phyloP scores from a whole-genome alignment of 2,329 filamentous ascomycete genomes.

The Beauveria australis region DNA sequence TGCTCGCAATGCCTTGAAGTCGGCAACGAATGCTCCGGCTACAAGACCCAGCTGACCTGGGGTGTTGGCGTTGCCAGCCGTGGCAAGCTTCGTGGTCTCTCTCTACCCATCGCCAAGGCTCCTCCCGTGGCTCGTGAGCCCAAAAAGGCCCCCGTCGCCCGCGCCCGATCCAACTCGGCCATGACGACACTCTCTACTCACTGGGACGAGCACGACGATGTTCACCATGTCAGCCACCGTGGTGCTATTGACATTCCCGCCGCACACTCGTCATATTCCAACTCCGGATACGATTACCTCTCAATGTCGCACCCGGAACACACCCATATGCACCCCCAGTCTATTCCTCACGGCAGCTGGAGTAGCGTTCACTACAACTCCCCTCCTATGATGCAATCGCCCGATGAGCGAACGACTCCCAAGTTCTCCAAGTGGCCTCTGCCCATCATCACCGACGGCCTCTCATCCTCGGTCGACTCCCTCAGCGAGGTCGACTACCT shows the following conservation, averaged over 20 bases:
- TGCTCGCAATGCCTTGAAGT: conserved; percentile 90
- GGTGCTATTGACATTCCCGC: conserved; percentile 29
- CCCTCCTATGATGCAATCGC: conserved; percentile 27
- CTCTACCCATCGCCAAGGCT: conserved; percentile 59
- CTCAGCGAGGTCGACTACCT: conserved; percentile 56
- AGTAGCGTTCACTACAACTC: conserved; percentile 37
- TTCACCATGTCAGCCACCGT: conserved; percentile 21
- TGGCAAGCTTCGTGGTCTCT: conserved; percentile 85
- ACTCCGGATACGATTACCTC: conserved; percentile 39
- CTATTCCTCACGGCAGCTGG: conserved; percentile 36
- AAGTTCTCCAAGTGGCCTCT: conserved; percentile 38
- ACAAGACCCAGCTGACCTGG: conserved; percentile 96
- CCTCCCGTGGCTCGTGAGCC: conserved; percentile 42
- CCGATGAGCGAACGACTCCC: conserved; percentile 20
- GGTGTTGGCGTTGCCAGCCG: conserved; percentile 91
- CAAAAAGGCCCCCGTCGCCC: conserved; percentile 37
- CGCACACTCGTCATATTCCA: conserved; percentile 17
- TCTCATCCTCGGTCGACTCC: conserved; percentile 49
- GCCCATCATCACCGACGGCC: conserved; percentile 39
- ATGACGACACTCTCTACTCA: conserved; percentile 22
- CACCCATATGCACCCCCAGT: conserved; percentile 20
- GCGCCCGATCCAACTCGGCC: conserved; percentile 38
- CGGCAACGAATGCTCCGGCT: conserved; percentile 88
- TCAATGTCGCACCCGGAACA: conserved; percentile 40
- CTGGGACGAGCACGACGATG: conserved; percentile 26